Base-by-base conservation (phyloP, 1,139 yeast genomes). In the Sugiyamaella grinbergsii region DNA sequence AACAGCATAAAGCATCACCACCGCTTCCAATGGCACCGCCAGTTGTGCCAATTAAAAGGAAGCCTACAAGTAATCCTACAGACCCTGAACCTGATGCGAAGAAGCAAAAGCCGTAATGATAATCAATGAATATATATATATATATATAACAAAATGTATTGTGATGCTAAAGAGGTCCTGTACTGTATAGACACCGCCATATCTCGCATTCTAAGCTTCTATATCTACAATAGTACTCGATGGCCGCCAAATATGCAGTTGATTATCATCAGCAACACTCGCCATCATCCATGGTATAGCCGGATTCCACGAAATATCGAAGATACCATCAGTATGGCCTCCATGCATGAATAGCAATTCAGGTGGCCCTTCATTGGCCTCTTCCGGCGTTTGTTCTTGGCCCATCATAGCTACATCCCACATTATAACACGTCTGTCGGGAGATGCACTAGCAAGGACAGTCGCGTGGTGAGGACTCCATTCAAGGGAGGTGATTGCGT, bases 291-390 rank as follows among this genome's bases (percentile, higher is more conserved):
- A 82, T 3, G 83, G 82, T 56, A 82, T 85, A 56, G 83, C 84
- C 0, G 82, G 79, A 49, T 89, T 86, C 98, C 98, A 93, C 39
- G 83, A 79, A 40, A 91, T 73, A 62, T 93, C 98, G 59, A 86
- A 86, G 3, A 94, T 88, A 4, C 94, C 90, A 34, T 86, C 73
- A 77, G 88, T 80, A 66, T 93, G 99, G 0, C 98, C 98, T 6
- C 84, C 86, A 67, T 93, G 99, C 18, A 77, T 76, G 63, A 93
- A 90, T 16, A 82, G 53, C 42, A 81, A 64, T 28, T 72, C 76
- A 2, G 73, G 67, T 1, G 70, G 68, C 4, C 62, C 65, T 32
- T 59, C 58, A 45, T 59, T 59, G 29, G 52, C 66, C 53, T 47
- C 68, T 51, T 66, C 69, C 1, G 58, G 58, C 50, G 53, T 61